A percentile compares a stretch with the other conserved stretches of the same genome.
These are phyloP conservation scores for Fusarium chuoi DNA, from an alignment of 2,329 filamentous ascomycete species.

Conservation along the genomic window DNA sequence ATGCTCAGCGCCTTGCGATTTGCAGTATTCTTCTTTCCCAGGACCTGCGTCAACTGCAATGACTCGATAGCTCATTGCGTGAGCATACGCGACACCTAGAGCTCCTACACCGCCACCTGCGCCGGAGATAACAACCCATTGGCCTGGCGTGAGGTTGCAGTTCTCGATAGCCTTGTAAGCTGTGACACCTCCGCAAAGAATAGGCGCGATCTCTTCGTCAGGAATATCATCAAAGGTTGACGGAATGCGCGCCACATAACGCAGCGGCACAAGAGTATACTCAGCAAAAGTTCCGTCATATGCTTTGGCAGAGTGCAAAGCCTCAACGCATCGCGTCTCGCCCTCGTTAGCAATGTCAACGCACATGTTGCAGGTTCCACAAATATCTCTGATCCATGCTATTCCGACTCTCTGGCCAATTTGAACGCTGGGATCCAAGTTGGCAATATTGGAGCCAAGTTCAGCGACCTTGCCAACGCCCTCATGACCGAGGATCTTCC, in stretches of 20 bases:
- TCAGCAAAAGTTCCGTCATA: conserved; percentile 54
- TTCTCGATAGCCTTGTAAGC: conserved; percentile 55
- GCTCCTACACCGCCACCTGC: conserved; percentile 54
- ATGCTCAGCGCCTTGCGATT: conserved; percentile 49
- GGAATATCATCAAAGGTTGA: conserved; percentile 37
- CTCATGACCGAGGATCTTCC: conserved; percentile 55
- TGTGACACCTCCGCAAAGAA: conserved; percentile 56
- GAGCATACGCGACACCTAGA: conserved; percentile 52
- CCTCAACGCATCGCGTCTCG: conserved; percentile 50
- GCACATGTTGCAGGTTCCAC: conserved; percentile 49
- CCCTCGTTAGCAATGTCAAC: conserved; percentile 41
- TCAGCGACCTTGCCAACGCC: conserved; percentile 54
- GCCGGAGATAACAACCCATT: conserved; percentile 52
- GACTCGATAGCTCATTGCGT: conserved; percentile 54
- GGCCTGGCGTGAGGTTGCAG: conserved; percentile 46
- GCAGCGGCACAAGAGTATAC: conserved; percentile 49
- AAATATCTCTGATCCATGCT: conserved; percentile 52
- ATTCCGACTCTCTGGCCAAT: conserved; percentile 53
- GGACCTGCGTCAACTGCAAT: conserved; percentile 52
- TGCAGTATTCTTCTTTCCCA: conserved; percentile 46
- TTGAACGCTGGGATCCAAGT: conserved; percentile 34
- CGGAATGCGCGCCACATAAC: conserved; percentile 47
- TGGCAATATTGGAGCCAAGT: conserved; percentile 49
- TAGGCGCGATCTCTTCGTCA: conserved; percentile 52
- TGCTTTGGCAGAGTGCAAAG: conserved; percentile 47